Percentiles rank a stretch among this genome's conserved stretches.
phyloP scores from a whole-genome alignment of 768 basidiomycete genomes.

The Xerocomellus intermedius region DNA sequence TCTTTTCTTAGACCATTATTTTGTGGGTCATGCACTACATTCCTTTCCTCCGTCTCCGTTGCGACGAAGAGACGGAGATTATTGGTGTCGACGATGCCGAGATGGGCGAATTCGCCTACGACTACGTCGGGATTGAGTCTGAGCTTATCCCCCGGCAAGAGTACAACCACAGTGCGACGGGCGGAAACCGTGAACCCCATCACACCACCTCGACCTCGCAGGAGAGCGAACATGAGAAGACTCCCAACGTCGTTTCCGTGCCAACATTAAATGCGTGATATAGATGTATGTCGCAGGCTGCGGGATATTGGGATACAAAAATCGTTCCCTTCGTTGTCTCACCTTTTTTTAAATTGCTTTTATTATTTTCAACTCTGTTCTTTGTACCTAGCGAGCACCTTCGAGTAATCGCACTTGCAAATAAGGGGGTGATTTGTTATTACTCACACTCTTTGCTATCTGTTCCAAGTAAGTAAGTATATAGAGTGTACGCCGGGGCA shows the following conservation, averaged over 20 bases:
- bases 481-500: no score
- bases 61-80: slow-evolving; percentile 62
- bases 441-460: neutral
- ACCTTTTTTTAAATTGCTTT: neutral
- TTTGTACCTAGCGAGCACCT: neutral
- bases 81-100: slow-evolving; percentile 88
- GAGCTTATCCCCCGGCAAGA: slow-evolving; percentile 39
- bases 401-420: neutral
- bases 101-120: slow-evolving; percentile 88
- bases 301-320: neutral
- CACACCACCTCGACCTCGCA: slow-evolving; percentile 29
- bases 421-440: neutral
- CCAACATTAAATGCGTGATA: neutral
- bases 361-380: neutral
- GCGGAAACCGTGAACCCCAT: slow-evolving; percentile 36
- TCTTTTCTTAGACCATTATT: slow-evolving; percentile 58
- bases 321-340: neutral
- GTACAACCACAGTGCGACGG: slow-evolving; percentile 26
- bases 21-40: slow-evolving; percentile 88
- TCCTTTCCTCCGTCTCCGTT: slow-evolving; percentile 75
- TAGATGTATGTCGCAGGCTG: neutral
- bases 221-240: slow-evolving; percentile 31
- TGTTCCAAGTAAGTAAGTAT: neutral
- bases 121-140: slow-evolving; percentile 75
- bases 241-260: neutral